Conservation (phyloP, 345 rosid species). For the Reutealis trisperma region DNA sequence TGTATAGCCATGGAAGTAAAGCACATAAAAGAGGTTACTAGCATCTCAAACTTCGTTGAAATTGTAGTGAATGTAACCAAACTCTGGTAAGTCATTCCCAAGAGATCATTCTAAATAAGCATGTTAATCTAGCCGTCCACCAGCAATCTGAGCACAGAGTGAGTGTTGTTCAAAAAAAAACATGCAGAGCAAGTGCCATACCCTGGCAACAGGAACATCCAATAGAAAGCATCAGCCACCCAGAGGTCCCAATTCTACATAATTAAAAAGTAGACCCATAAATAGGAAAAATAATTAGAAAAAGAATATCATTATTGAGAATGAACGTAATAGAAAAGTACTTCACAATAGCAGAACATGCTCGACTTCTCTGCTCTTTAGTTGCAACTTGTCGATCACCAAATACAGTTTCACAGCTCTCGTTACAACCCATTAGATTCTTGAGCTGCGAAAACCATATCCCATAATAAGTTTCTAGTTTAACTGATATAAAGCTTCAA, state of each 20-base stretch:
- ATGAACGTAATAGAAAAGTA: constrained; percentile 11
- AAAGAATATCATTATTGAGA: background rate
- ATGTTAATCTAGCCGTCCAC: background rate
- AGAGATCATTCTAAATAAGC: too few species aligned
- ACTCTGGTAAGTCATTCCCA: background rate
- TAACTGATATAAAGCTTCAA: constrained; percentile 12
- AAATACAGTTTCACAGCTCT: background rate
- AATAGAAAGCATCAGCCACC: constrained; percentile 20
- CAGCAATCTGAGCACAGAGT: background rate
- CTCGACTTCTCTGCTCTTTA: constrained; percentile 13
- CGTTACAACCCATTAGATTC: constrained; percentile 7
- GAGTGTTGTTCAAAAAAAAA: too few species aligned
- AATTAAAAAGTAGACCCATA: background rate
- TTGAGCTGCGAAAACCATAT: constrained; percentile 20
- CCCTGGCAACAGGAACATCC: constrained; percentile 15
- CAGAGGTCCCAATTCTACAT: constrained; percentile 6
- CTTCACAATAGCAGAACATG: constrained; percentile 21
- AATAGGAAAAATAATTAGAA: background rate
- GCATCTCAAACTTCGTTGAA: background rate
- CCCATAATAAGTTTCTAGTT: background rate
- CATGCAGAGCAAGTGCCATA: background rate
- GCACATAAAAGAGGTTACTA: background rate
- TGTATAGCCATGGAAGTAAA: background rate
- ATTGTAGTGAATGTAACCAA: background rate
- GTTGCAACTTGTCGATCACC: constrained; percentile 15